phyloP scores from a whole-genome alignment of 371 early-diverging fungal species.

The Haplosporangium sp. region DNA sequence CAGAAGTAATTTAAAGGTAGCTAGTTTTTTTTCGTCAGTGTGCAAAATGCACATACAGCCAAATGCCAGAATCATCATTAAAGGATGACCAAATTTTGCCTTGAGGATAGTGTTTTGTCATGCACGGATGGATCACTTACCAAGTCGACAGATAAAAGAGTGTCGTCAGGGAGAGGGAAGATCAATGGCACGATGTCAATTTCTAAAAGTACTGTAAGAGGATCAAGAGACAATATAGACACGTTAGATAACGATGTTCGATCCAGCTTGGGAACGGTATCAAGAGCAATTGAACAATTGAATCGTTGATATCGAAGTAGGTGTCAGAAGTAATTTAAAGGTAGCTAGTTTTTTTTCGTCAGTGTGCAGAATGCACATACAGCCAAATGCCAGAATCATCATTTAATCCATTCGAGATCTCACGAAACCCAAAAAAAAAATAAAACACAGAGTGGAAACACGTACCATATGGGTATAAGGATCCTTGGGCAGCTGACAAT shows the following conservation, averaged over 20 bases:
- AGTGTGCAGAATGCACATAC: constrained; percentile 53
- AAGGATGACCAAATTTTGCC: background rate
- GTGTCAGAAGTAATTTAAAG: constrained; percentile 43
- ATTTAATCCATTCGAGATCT: constrained; percentile 11
- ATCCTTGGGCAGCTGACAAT: background rate
- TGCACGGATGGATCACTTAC: background rate
- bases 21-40: constrained; percentile 49
- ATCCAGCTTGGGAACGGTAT: background rate
- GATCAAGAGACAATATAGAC: background rate
- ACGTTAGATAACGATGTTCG: background rate
- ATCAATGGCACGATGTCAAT: background rate
- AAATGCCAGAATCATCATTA: constrained; percentile 52
- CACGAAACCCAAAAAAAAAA: constrained; percentile 16
- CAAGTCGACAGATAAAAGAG: background rate
- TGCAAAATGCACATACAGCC: constrained; percentile 47
- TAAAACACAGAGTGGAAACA: background rate
- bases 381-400: constrained; percentile 59
- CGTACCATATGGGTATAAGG: constrained; percentile 11
- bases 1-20: constrained; percentile 37
- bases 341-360: constrained; percentile 57
- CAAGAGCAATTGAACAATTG: background rate
- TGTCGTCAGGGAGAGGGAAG: background rate
- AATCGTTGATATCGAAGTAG: background rate
- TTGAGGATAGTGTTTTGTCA: background rate
- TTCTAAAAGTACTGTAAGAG: background rate